Evolutionary conservation across 106 monocot genomes (phyloP), one percentile per base, ranked within the genome.

Genomic region (Cymbidium sinense): DNA sequence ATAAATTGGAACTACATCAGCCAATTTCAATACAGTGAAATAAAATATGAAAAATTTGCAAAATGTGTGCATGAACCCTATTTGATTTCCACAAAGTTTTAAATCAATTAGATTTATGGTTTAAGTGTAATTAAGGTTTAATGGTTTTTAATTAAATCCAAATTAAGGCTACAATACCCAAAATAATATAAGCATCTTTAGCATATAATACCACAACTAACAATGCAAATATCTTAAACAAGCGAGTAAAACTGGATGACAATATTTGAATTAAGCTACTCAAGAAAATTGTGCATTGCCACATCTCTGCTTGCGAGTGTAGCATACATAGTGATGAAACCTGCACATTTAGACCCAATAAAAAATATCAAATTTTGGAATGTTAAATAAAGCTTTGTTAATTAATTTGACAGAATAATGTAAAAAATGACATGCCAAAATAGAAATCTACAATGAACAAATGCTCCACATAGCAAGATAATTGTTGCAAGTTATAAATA

Each of bases 261-360:
- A 54, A 21, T 54, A 54, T 21, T 19, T 54, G 34, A 41, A 20
- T 37, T 64, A 30, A n/a, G n/a, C n/a, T n/a, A n/a, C n/a, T n/a
- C n/a, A n/a, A n/a, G n/a, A 69, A 47, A 47, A 47, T 13, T 47
- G 11, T 47, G 47, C 47, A 47, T 47, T 80, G 85, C 91, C 85
- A 91, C 91, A 61, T 91, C 91, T 85, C 91, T 74, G 77, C 86
- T 91, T 65, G 91, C 88, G 72, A 91, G 91, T 73, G 91, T 91
- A 58, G 91, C 91, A 86, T 89, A 87, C 91, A 89, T 86, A 20
- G 91, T 86, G 61, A 91, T 89, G 76, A 91, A 91, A 10, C 91
- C 89, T 91, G 74, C 70, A 86, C 54, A 69, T 11, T 69, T 30
- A 1, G 69, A 47, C 2, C 17, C 47, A 47, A 15, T 47, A 47